Percentiles rank a stretch among this genome's conserved stretches.
Conservation (phyloP, 2,329 filamentous ascomycete species). For the Penicillium rolfsii region DNA sequence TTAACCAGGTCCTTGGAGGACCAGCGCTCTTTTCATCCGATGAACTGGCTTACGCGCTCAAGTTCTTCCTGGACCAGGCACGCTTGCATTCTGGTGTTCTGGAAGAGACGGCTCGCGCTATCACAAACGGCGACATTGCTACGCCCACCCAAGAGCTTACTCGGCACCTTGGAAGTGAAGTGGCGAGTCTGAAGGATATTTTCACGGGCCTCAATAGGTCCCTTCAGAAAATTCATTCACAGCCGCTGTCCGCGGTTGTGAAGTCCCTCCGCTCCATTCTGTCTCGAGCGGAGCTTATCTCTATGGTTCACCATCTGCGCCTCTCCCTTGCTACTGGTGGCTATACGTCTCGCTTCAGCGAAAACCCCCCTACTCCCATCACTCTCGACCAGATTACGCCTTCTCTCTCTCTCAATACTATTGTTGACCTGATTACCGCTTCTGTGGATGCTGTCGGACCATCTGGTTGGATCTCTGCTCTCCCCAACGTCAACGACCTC, state of each 20-base stretch:
- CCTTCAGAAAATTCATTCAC: constrained; percentile 42
- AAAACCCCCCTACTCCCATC: constrained; percentile 43
- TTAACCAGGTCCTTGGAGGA: constrained; percentile 43
- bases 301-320: constrained; percentile 48
- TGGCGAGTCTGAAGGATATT: constrained; percentile 37
- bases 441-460: constrained; percentile 54
- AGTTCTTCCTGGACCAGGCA: constrained; percentile 45
- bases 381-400: constrained; percentile 41
- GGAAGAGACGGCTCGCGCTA: constrained; percentile 38
- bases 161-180: constrained; percentile 23
- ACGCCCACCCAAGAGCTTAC: constrained; percentile 28
- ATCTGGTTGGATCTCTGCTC: constrained; percentile 50
- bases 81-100: constrained; percentile 38
- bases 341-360: constrained; percentile 48
- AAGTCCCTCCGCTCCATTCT: constrained; percentile 44
- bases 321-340: constrained; percentile 49
- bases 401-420: constrained; percentile 43
- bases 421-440: constrained; percentile 48
- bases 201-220: constrained; percentile 45
- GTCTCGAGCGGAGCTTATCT: constrained; percentile 44
- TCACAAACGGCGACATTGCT: constrained; percentile 36
- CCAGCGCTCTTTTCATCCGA: constrained; percentile 40
- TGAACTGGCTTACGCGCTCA: constrained; percentile 47
- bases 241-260: constrained; percentile 37
- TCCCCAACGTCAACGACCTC: constrained; percentile 36